Evolutionary conservation across 2,329 filamentous ascomycete species (phyloP), one percentile per base, ranked within the genome.

Genomic region (Leptographium wingfieldii): DNA sequence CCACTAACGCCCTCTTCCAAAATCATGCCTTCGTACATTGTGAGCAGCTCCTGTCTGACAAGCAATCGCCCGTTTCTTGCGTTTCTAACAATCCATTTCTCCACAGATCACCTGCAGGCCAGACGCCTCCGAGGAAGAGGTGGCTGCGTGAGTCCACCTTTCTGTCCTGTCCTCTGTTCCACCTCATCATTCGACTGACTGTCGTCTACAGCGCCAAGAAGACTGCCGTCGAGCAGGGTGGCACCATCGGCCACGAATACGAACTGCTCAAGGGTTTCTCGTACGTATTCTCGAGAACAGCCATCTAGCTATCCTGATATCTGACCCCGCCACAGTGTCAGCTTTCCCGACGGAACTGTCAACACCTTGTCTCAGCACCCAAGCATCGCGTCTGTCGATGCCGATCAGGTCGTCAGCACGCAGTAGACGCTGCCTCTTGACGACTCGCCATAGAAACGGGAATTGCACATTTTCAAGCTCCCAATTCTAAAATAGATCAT

Each of bases 181-280:
- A 7, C 56, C 1, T 52, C 16, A 38, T 53, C 9, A 9, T 2
- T 38, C 22, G 10, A 25, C 51, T 29, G 16, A 33, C 35, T 10
- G 12, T 22, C 11, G 19, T 19, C 14, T 19, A 51, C 67, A 91
- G 88, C 58, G 87, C 88, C 63, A 95, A 95, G 84, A 76, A 92
- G 71, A 76, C 85, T 61, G 88, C 85, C 67, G 75, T 72, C 62
- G 80, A 86, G 51, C 83, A 92, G 71, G 92, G 92, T 69, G 92
- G 91, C 71, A 84, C 83, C 73, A 94, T 97, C 75, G 83, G 76
- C 59, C 85, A 94, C 67, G 88, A 94, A 72, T 96, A 90, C 79
- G 86, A 76, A 63, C 75, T 96, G 67, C 91, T 96, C 80, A 95
- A 92, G 77, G 92, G 87, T 61, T 96, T 96, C 77, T 86, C 88